A percentile compares a stretch with the other conserved stretches of the same genome.
phyloP scores from a whole-genome alignment of 2,329 filamentous ascomycete genomes.

The Penicillium sp. region DNA sequence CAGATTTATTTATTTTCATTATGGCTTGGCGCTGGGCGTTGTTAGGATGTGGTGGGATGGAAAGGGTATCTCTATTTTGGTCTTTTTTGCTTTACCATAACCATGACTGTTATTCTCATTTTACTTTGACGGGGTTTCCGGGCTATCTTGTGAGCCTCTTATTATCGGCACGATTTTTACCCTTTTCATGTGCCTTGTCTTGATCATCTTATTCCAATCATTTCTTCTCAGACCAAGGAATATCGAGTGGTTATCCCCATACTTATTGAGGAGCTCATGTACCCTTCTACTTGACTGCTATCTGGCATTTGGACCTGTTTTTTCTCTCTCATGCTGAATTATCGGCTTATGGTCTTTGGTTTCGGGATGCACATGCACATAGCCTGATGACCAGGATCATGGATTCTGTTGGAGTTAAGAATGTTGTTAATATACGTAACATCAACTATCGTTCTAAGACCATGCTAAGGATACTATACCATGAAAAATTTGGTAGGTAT shows the following conservation, averaged over 20 bases:
- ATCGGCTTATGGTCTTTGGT: neutral
- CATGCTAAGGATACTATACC: neutral
- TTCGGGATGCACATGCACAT: neutral
- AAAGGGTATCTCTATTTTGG: slow-evolving; percentile 10
- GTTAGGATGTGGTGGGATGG: slow-evolving; percentile 7
- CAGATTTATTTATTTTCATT: slow-evolving; percentile 16
- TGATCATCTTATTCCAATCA: neutral
- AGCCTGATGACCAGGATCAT: neutral
- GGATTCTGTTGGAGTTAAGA: neutral
- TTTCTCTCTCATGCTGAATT: neutral
- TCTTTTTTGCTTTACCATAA: neutral
- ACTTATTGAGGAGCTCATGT: neutral
- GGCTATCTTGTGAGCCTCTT: neutral
- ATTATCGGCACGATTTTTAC: neutral
- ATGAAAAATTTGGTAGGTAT: neutral
- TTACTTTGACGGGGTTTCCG: neutral
- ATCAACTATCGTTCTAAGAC: neutral
- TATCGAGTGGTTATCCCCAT: neutral
- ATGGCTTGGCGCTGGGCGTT: slow-evolving; percentile 19
- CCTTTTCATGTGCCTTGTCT: too few relatives aligned
- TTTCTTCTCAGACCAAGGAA: neutral
- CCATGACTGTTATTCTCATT: neutral
- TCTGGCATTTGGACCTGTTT: neutral
- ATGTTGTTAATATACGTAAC: neutral
- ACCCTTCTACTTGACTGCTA: neutral